Conservation (phyloP, 164 flowering plant genomes). For the Buxus sempervirens region DNA sequence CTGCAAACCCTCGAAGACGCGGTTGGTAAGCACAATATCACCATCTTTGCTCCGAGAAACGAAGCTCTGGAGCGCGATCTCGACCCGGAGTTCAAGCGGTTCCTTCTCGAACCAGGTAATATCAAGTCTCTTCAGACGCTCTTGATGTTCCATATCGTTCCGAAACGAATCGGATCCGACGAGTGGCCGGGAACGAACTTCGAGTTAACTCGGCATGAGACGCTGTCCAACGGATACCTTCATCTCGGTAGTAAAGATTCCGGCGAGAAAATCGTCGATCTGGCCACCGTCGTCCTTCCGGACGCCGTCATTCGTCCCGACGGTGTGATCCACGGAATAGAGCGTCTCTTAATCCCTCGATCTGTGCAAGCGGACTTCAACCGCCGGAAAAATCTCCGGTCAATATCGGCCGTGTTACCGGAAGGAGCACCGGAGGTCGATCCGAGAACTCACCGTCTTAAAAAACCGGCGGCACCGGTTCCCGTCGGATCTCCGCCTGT, state of each 20-base stretch:
- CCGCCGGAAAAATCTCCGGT: constrained; percentile 31
- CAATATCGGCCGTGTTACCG: constrained; percentile 45
- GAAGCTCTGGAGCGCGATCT: constrained; percentile 50
- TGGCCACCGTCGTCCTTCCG: constrained; percentile 17
- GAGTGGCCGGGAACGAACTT: constrained; percentile 19
- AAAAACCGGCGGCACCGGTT: constrained; percentile 18
- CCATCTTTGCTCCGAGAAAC: constrained; percentile 54
- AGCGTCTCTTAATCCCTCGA: constrained; percentile 38
- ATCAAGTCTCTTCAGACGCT: constrained; percentile 51
- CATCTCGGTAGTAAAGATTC: not conserved
- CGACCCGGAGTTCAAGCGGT: constrained; percentile 61
- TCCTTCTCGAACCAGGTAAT: constrained; percentile 49
- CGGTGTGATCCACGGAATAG: constrained; percentile 58
- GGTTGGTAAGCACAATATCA: constrained; percentile 41
- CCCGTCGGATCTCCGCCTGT: constrained; percentile 30
- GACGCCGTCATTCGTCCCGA: constrained; percentile 37
- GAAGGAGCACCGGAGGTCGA: constrained; percentile 50
- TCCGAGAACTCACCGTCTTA: constrained; percentile 29
- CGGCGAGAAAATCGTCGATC: constrained; percentile 7
- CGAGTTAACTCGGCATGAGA: not conserved
- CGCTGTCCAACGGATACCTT: constrained; percentile 12
- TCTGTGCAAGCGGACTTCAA: constrained; percentile 52
- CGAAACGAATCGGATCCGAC: constrained; percentile 24
- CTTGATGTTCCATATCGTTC: constrained; percentile 41
- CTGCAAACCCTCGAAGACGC: constrained; percentile 47